A percentile compares a stretch with the other conserved stretches of the same genome.
Evolutionary conservation across 1,284 basidiomycete species (phyloP).

Genomic region (Irpex sp.): DNA sequence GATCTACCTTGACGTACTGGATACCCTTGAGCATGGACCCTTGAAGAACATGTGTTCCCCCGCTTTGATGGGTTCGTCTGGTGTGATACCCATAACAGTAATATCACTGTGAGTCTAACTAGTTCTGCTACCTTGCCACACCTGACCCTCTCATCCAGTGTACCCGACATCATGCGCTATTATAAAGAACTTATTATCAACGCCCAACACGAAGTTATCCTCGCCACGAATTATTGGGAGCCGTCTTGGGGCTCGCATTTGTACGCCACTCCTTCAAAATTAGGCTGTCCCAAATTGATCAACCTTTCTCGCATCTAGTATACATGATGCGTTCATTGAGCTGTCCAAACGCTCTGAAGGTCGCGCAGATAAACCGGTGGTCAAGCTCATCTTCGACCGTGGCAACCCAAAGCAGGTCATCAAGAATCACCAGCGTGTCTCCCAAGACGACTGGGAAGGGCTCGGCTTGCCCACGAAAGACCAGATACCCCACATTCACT

Average conservation of each 20-base stretch:
- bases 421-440: constrained; percentile 54
- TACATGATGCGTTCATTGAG: constrained; percentile 52
- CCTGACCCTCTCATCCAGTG: constrained; percentile 31
- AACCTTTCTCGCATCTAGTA: constrained; percentile 43
- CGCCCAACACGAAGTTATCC: constrained; percentile 52
- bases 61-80: constrained; percentile 47
- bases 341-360: constrained; percentile 47
- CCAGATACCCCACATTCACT: constrained; percentile 58
- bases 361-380: constrained; percentile 46
- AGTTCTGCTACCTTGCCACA: constrained; percentile 9
- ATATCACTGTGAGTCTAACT: constrained; percentile 30
- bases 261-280: background rate
- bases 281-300: background rate
- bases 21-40: constrained; percentile 46
- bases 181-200: constrained; percentile 48
- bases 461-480: constrained; percentile 54
- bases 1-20: constrained; percentile 51
- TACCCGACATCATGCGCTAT: constrained; percentile 60
- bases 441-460: constrained; percentile 44
- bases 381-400: constrained; percentile 67
- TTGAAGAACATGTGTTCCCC: constrained; percentile 49
- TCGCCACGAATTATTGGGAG: constrained; percentile 56
- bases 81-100: constrained; percentile 48
- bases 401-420: constrained; percentile 55
- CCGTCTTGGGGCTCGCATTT: constrained; percentile 28